Base-by-base conservation (phyloP, 139 green algal species). In the Eudorina sp. region DNA sequence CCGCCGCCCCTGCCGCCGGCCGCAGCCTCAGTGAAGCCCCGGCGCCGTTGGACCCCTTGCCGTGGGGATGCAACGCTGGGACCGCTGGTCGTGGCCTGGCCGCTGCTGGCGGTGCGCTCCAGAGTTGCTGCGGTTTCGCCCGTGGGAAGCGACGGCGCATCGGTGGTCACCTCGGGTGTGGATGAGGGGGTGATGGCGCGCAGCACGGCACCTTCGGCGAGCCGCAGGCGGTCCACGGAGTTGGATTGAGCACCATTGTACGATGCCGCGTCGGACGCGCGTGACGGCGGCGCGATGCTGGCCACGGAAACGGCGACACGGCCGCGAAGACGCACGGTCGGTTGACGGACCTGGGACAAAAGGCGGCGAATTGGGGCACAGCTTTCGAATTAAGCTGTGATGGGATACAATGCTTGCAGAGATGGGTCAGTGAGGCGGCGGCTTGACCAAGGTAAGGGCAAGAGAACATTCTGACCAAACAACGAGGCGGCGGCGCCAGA, bases 71-170 rank as follows among this genome's bases (percentile, higher is more conserved):
- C 21, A 18, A 31, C 55, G 55, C 19, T 29, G 21, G 55, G 23
- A 34, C 23, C 21, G 60, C 79, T 86, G 11, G 79, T 86, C 27
- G 79, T 86, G 5, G 79, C 79, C 29, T 11, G 5, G 79, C 58
- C 25, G 43, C 60, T 62, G 79, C 79, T 86, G 9, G 58, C 41
- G 34, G 41, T 21, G 2, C 79, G 40, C 60, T 86, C 79, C 4
- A 74, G 40, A 4, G 23, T 45, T 11, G 58, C 55, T 3, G 27
- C 55, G 29, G 53, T 6, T 0, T 84, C 51, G 19, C 51, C 53
- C 31, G 14, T 23, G 3, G 43, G 5, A 29, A 27, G 27, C 5
- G 68, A 25, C 19, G n/a, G 23, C 55, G 55, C 29, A 25, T 66
- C 55, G 8, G 55, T 66, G 6, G 29, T 25, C 55, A 66, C 48